These are phyloP conservation scores for Claviceps sp. DNA, from an alignment of 2,329 filamentous ascomycete genomes.

Conservation along the genomic window DNA sequence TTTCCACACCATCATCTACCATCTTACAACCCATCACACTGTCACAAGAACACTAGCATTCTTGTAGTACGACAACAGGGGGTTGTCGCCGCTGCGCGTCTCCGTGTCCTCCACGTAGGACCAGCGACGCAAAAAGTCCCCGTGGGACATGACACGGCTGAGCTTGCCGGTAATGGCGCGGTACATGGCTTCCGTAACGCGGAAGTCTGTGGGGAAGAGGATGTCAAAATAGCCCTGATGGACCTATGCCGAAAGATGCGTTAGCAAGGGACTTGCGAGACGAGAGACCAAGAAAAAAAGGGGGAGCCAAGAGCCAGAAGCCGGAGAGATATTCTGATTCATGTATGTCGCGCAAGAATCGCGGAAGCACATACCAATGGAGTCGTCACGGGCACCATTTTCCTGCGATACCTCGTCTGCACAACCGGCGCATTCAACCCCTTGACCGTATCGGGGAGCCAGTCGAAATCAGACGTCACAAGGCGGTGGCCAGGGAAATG, in stretches of 20 bases:
- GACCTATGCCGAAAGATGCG: conserved; percentile 39
- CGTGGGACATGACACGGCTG: conserved; percentile 72
- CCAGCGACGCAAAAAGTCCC: conserved; percentile 83
- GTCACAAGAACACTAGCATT: conserved; percentile 91
- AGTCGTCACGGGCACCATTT: conserved; percentile 79
- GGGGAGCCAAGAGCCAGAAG: not conserved
- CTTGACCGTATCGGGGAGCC: conserved; percentile 65
- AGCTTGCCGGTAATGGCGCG: conserved; percentile 84
- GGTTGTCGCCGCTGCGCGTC: conserved; percentile 85
- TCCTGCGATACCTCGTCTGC: conserved; percentile 79
- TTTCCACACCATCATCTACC: not conserved
- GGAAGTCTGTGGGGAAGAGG: conserved; percentile 92
- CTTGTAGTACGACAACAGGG: conserved; percentile 81
- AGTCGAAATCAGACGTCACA: conserved; percentile 81
- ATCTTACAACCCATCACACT: conserved; percentile 33
- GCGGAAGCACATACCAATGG: conserved; percentile 49
- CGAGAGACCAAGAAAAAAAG: not conserved
- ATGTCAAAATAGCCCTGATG: conserved; percentile 99
- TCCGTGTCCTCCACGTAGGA: conserved; percentile 81
- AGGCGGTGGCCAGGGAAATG: conserved; percentile 87
- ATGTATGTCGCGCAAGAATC: too few species aligned
- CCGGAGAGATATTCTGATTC: too few species aligned
- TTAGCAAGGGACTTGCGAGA: not conserved
- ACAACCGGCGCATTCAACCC: conserved; percentile 91
- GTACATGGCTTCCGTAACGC: conserved; percentile 82